Base-by-base conservation (phyloP, 192 early-diverging fungal genomes). In the Mortierella alpina region DNA sequence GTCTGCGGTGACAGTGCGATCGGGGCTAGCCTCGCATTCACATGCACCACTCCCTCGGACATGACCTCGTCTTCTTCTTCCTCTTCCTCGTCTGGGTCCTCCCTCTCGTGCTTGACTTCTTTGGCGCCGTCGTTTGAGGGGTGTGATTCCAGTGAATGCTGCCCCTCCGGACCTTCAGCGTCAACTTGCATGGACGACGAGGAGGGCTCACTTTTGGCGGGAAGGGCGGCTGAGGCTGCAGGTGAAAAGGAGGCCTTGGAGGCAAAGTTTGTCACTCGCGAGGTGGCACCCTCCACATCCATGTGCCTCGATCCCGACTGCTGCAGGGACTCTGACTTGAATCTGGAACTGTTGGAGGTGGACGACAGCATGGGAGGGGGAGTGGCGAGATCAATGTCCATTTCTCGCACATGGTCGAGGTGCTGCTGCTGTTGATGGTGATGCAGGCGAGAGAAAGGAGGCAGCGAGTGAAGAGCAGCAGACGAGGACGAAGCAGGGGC, bases 11-110 rank as follows among this genome's bases (percentile, higher is more conserved):
- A 71, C 18, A 80, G 8, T 4, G 58, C 22, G 13, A 67, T 18
- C 1, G 77, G 70, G 1, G 59, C n/a, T 5, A 68, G 45, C 12
- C 10, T 50, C 4, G 51, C 53, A 46, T 80, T 80, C 48, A 80
- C 52, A 80, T 72, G 59, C 18, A 80, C 77, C 5, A 80, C 77
- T 14, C 77, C 77, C 11, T 72, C 77, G 20, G 77, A 80, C 77
- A 80, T 80, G 59, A 80, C 77, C 51, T 70, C 77, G 42, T 80
- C 77, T 42, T 80, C 77, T 22, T 66, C 77, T 7, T 80, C 75
- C 10, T 68, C 72, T 8, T 68, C 76, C 50, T 79, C 69, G 1
- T 63, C 70, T 5, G 39, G 46, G 6, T 75, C 73, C 9, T 51
- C 66, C 2, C 31, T 22, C n/a, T 55, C 54, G 0, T 31, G 52